Evolutionary conservation across 1,139 yeast genomes (phyloP).

Genomic region (Candida tetrigidarum): DNA sequence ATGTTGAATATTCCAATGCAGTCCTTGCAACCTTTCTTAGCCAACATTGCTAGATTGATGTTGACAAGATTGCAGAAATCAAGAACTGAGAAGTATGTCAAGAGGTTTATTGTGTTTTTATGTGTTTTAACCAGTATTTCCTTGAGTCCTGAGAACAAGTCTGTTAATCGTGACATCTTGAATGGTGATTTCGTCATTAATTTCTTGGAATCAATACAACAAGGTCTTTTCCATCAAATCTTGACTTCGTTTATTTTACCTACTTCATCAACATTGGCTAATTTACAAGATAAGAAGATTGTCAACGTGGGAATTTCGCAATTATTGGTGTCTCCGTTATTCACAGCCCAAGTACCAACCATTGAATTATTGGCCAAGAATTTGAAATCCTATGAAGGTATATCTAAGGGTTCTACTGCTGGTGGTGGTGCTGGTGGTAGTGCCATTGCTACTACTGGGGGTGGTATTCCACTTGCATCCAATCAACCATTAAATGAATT

Average conservation of each 20-base stretch:
- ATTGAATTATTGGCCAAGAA: constrained; percentile 55
- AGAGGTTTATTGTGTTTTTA: constrained; percentile 70
- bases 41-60: constrained; percentile 75
- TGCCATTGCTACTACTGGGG: constrained; percentile 36
- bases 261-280: constrained; percentile 65
- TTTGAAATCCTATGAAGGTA: constrained; percentile 44
- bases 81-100: constrained; percentile 80
- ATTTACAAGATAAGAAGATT: constrained; percentile 74
- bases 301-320: constrained; percentile 75
- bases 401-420: constrained; percentile 27
- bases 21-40: constrained; percentile 57
- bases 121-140: constrained; percentile 54
- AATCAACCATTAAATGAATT: constrained; percentile 46
- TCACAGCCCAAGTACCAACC: constrained; percentile 44
- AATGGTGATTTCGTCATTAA: constrained; percentile 57
- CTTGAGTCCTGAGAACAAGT: constrained; percentile 28
- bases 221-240: constrained; percentile 67
- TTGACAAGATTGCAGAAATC: constrained; percentile 81
- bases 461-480: constrained; percentile 11
- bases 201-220: constrained; percentile 66
- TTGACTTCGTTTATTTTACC: constrained; percentile 68
- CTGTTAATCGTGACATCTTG: constrained; percentile 21
- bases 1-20: constrained; percentile 58
- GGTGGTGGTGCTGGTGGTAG: constrained; percentile 22
- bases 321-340: constrained; percentile 27